Percentiles rank a stretch among this genome's conserved stretches.
Conservation (phyloP, 306 rosid species). For the Senna siamea region DNA sequence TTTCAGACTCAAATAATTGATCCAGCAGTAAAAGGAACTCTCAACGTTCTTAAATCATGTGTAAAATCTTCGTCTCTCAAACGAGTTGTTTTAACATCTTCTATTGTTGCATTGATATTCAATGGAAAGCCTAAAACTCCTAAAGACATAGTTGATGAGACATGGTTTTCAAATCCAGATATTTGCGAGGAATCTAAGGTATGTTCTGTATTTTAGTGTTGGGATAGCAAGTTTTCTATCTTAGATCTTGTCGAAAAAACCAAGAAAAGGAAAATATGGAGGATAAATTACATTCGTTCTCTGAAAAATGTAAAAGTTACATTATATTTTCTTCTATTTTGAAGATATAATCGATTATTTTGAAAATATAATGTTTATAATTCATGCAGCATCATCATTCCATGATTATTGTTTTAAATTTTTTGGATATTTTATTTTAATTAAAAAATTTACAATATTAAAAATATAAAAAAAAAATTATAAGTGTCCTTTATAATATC, state of each 20-base stretch:
- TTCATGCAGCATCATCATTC: no score
- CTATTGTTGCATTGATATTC: neutral
- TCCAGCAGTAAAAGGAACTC: conserved; percentile 12
- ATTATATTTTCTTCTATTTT: no score
- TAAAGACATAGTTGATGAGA: neutral
- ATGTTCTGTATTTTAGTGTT: neutral
- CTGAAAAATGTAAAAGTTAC: no score
- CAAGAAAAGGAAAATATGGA: no score
- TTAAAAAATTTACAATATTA: no score
- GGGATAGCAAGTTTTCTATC: neutral
- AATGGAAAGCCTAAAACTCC: neutral
- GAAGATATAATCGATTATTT: no score
- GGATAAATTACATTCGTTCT: no score
- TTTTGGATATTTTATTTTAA: no score
- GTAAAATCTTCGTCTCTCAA: neutral
- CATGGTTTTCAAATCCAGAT: conserved; percentile 7
- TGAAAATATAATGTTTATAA: no score
- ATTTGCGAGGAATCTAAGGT: neutral
- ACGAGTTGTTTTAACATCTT: conserved; percentile 27
- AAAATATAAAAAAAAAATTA: no score
- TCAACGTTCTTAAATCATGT: conserved; percentile 21
- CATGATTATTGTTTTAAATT: no score
- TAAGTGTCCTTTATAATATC: no score
- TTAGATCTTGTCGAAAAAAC: neutral
- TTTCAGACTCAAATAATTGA: neutral